Conservation (phyloP, 257 asterid species). For the Fraxinus cuspidata region DNA sequence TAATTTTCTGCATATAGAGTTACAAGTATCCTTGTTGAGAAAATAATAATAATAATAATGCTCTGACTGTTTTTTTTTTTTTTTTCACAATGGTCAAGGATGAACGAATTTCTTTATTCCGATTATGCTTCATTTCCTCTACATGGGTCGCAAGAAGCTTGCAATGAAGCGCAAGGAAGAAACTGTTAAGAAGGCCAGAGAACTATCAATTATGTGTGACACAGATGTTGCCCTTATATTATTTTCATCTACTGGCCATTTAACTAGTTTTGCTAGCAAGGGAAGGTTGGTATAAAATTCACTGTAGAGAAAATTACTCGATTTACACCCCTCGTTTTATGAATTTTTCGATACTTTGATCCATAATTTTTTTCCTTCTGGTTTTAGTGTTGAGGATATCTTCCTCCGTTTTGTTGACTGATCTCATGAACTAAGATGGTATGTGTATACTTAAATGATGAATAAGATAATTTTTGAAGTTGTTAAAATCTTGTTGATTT, state of each 20-base stretch:
- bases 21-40: no score
- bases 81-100: not conserved
- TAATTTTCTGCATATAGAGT: no score
- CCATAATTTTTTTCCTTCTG: not conserved
- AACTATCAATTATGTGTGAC: constrained; percentile 61
- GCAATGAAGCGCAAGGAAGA: constrained; percentile 63
- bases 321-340: not conserved
- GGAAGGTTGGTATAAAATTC: constrained; percentile 45
- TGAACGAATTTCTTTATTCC: not conserved
- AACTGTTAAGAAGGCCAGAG: constrained; percentile 61
- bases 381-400: constrained; percentile 61
- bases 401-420: constrained; percentile 57
- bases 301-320: not conserved
- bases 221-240: constrained; percentile 63
- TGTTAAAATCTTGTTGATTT: not conserved
- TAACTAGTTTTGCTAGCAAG: constrained; percentile 52
- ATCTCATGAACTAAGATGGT: constrained; percentile 63
- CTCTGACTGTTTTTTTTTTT: no score
- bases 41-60: no score
- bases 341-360: not conserved
- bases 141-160: constrained; percentile 63
- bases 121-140: not conserved
- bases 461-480: not conserved
- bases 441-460: constrained; percentile 6
- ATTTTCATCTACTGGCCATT: constrained; percentile 65